Conservation (phyloP, 164 flowering plant species). For the Chimonanthus salicifolius region DNA sequence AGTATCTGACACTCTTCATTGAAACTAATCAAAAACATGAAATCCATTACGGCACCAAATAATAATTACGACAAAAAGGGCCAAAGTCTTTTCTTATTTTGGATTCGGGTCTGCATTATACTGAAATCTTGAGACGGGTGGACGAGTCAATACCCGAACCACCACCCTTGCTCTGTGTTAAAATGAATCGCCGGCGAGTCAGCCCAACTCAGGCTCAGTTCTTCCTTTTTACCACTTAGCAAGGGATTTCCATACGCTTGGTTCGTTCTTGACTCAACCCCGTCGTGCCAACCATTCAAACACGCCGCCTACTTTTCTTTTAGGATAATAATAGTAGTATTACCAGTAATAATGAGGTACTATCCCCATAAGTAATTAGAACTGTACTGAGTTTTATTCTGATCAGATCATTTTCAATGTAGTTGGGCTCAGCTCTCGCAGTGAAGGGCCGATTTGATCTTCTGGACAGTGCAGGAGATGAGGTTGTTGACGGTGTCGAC, state of each 20-base stretch:
- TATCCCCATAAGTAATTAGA: not conserved
- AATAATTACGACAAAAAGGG: too few relatives aligned
- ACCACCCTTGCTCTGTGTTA: slow-evolving; percentile 55
- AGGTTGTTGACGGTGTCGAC: slow-evolving; percentile 76
- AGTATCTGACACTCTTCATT: not conserved
- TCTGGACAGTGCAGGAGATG: slow-evolving; percentile 72
- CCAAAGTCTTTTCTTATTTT: too few relatives aligned
- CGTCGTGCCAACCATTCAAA: slow-evolving; percentile 17
- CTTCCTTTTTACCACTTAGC: slow-evolving; percentile 32
- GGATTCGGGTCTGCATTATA: too few relatives aligned
- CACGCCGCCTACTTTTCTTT: not conserved
- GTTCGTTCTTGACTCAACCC: slow-evolving; percentile 99
- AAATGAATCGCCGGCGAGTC: not conserved
- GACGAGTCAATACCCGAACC: slow-evolving; percentile 99
- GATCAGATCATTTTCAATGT: too few relatives aligned
- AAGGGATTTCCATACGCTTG: slow-evolving; percentile 49
- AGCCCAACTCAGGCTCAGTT: not conserved
- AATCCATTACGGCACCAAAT: too few relatives aligned
- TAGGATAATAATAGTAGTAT: not conserved
- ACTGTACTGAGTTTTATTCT: not conserved
- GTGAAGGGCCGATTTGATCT: slow-evolving; percentile 73
- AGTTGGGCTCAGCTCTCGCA: slow-evolving; percentile 46
- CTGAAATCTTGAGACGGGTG: not conserved
- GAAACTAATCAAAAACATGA: not conserved
- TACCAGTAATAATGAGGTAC: too few relatives aligned